These are phyloP conservation scores for Thozetella sp. DNA, from an alignment of 495 filamentous ascomycete genomes.

Conservation along the genomic window DNA sequence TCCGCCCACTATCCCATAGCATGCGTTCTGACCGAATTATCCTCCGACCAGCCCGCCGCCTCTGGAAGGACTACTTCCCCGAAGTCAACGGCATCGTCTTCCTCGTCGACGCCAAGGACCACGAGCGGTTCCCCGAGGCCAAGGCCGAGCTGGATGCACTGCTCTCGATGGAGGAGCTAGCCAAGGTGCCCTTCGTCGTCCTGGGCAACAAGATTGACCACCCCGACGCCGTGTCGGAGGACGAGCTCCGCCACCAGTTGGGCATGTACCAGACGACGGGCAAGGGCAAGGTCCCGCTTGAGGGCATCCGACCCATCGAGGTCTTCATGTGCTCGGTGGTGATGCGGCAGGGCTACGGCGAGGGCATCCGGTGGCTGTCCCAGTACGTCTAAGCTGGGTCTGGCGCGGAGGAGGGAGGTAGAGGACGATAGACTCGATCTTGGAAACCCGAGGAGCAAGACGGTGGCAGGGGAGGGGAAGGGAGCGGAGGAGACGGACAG, in stretches of 20 bases:
- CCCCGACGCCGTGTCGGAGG: constrained; percentile 91
- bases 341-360: constrained; percentile 91
- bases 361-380: constrained; percentile 78
- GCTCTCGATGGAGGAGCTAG: constrained; percentile 87
- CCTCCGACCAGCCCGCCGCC: constrained; percentile 70
- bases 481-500: neutral
- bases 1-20: neutral
- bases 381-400: constrained; percentile 75
- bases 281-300: constrained; percentile 94
- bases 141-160: constrained; percentile 97
- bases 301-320: constrained; percentile 95
- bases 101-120: constrained; percentile 96
- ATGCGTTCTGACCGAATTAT: neutral
- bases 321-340: constrained; percentile 99
- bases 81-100: constrained; percentile 98
- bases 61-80: constrained; percentile 99
- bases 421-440: constrained; percentile 2
- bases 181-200: constrained; percentile 92
- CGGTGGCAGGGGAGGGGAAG: neutral
- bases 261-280: constrained; percentile 96
- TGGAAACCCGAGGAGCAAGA: neutral
- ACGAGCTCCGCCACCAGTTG: constrained; percentile 86
- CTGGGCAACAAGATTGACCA: constrained; percentile 99
- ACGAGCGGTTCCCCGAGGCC: constrained; percentile 88
- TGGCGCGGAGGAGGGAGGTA: neutral